These are phyloP conservation scores for Cyclostephanos invisitatus DNA, from an alignment of 108 stramenopile genomes.

Conservation along the genomic window DNA sequence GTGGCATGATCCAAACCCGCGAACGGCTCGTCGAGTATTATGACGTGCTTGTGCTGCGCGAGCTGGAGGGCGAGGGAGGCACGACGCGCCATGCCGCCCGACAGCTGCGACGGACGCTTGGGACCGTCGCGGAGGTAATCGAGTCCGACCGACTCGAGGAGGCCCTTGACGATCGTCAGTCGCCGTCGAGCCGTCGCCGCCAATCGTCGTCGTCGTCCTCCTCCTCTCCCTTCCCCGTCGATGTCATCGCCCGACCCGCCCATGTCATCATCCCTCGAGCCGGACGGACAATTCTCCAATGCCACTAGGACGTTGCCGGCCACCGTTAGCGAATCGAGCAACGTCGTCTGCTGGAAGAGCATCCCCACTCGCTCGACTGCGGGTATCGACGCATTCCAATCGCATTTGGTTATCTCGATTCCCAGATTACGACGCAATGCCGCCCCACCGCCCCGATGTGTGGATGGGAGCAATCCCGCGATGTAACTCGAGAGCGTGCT, in stretches of 20 bases:
- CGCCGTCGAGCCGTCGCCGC: conserved; percentile 3
- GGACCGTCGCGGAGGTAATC: conserved; percentile 67
- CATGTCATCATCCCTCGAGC: neutral
- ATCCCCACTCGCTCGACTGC: conserved; percentile 66
- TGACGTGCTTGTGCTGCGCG: conserved; percentile 78
- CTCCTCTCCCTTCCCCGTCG: neutral
- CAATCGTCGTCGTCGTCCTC: neutral
- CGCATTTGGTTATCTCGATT: conserved; percentile 45
- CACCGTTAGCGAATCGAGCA: conserved; percentile 77
- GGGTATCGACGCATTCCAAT: conserved; percentile 58
- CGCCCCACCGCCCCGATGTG: conserved; percentile 15
- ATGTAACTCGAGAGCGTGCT: conserved; percentile 69
- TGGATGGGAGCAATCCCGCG: conserved; percentile 48
- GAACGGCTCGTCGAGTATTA: conserved; percentile 85
- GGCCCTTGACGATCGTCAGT: conserved; percentile 52
- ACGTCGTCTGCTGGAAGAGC: conserved; percentile 81
- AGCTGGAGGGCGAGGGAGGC: conserved; percentile 77
- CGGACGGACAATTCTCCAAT: conserved; percentile 50
- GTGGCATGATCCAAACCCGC: conserved; percentile 67
- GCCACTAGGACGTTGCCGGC: conserved; percentile 77
- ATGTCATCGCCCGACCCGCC: no score
- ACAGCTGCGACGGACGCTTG: conserved; percentile 68
- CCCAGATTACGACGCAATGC: conserved; percentile 45
- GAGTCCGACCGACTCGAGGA: conserved; percentile 74
- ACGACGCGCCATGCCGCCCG: conserved; percentile 87